A percentile compares a stretch with the other conserved stretches of the same genome.
These are phyloP conservation scores for Acanthochlamys bracteata DNA, from an alignment of 106 monocot species.

Conservation along the genomic window DNA sequence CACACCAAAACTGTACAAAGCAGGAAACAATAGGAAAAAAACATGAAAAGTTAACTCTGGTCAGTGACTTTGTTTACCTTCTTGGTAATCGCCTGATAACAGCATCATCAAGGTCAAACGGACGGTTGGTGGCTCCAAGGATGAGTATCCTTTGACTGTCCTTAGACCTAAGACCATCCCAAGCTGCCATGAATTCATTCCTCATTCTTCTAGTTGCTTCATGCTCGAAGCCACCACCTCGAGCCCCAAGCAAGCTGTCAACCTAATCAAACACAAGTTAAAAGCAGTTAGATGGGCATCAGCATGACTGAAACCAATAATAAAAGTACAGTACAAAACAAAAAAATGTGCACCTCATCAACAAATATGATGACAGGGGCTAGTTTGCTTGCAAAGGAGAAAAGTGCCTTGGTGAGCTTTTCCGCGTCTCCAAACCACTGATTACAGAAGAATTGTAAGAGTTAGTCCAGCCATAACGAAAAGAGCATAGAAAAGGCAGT, in stretches of 20 bases:
- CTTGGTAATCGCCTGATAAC: constrained; percentile 95
- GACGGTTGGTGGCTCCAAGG: constrained; percentile 95
- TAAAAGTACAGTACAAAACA: too few species aligned
- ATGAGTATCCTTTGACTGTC: constrained; percentile 92
- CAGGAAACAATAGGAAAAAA: too few species aligned
- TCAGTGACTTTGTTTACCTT: constrained; percentile 42
- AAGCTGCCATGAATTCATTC: constrained; percentile 99
- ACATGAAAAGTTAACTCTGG: too few species aligned
- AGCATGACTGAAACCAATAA: too few species aligned
- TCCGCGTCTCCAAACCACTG: constrained; percentile 99
- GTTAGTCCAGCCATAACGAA: too few species aligned
- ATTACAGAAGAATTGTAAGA: constrained; percentile 8
- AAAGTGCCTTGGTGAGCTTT: constrained; percentile 96
- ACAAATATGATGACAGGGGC: constrained; percentile 99
- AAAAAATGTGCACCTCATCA: constrained; percentile 60
- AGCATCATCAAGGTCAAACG: constrained; percentile 99
- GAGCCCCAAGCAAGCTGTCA: constrained; percentile 89
- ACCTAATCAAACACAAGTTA: constrained; percentile 28
- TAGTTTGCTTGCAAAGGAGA: constrained; percentile 84
- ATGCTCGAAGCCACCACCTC: constrained; percentile 93
- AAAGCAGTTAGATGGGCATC: too few species aligned
- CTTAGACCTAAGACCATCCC: constrained; percentile 94
- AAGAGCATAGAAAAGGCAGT: too few species aligned
- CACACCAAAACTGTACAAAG: too few species aligned
- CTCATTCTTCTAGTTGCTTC: constrained; percentile 92